phyloP scores from a whole-genome alignment of 2,329 filamentous ascomycete species.

The Paracorniculantispora psalliotae region DNA sequence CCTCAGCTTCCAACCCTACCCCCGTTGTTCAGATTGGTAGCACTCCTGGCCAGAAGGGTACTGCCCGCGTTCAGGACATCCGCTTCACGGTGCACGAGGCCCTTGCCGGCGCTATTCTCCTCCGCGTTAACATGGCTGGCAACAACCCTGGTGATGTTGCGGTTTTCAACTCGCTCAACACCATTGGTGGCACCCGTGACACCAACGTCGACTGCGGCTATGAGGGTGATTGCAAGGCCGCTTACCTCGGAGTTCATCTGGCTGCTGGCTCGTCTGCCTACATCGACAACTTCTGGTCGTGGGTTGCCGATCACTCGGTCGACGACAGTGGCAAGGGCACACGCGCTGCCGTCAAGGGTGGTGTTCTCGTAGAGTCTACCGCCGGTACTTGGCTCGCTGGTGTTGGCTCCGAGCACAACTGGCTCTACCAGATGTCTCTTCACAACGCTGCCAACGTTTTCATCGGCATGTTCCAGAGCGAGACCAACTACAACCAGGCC shows the following conservation, averaged over 20 bases:
- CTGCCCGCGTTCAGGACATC: slow-evolving; percentile 48
- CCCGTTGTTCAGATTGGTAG: slow-evolving; percentile 13
- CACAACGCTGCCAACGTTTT: slow-evolving; percentile 45
- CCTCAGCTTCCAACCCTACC: slow-evolving; percentile 9
- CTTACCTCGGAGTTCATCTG: slow-evolving; percentile 46
- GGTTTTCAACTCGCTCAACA: slow-evolving; percentile 42
- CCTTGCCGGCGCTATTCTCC: slow-evolving; percentile 33
- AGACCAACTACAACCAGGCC: slow-evolving; percentile 41
- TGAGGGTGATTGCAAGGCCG: slow-evolving; percentile 38
- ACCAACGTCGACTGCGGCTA: slow-evolving; percentile 33
- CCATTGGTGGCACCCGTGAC: slow-evolving; percentile 39
- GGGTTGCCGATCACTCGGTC: slow-evolving; percentile 42
- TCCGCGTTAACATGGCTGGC: slow-evolving; percentile 48
- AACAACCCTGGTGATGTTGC: slow-evolving; percentile 43
- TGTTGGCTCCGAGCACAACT: slow-evolving; percentile 50
- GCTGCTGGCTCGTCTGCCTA: slow-evolving; percentile 41
- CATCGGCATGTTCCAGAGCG: slow-evolving; percentile 46
- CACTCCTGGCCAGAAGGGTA: slow-evolving; percentile 39
- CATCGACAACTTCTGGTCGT: slow-evolving; percentile 49
- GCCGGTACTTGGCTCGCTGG: slow-evolving; percentile 45
- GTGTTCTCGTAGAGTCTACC: slow-evolving; percentile 41
- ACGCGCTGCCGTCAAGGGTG: slow-evolving; percentile 45
- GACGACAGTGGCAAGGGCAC: slow-evolving; percentile 43
- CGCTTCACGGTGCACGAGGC: slow-evolving; percentile 45
- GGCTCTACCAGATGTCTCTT: slow-evolving; percentile 54